Evolutionary conservation across 306 rosid species (phyloP).

Genomic region (Dryas alaskensis): DNA sequence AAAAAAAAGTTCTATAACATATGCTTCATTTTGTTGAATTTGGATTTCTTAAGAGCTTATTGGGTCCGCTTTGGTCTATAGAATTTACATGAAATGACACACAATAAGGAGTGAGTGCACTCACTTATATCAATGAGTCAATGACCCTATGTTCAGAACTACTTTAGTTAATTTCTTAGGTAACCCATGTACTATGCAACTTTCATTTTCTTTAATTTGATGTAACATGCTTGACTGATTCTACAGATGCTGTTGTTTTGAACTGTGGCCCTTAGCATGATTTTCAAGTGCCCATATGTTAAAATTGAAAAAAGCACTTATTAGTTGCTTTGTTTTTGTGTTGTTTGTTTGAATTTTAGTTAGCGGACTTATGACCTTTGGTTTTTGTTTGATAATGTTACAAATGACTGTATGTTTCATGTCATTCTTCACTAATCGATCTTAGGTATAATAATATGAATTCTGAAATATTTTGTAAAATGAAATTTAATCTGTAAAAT

Average conservation of each 20-base stretch:
- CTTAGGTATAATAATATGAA: background rate
- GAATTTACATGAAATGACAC: background rate
- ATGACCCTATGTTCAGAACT: background rate
- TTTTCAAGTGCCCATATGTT: background rate
- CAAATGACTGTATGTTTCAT: background rate
- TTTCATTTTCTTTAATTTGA: background rate
- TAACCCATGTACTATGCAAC: background rate
- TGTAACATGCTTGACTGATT: background rate
- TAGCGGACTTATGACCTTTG: background rate
- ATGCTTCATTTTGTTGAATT: background rate
- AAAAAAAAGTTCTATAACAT: background rate
- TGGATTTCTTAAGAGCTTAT: background rate
- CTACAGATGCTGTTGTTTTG: background rate
- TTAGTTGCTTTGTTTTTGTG: background rate
- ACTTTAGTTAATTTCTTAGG: background rate
- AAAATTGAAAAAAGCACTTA: background rate
- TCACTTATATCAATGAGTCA: background rate
- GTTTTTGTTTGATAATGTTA: background rate
- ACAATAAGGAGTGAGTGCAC: background rate
- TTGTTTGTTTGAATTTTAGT: background rate
- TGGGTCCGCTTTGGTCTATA: background rate
- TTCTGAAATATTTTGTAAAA: too few relatives aligned
- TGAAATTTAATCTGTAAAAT: too few relatives aligned
- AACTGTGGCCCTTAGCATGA: background rate
- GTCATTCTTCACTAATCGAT: background rate